Conservation (phyloP, 164 flowering plant species). For the Taxillus chinensis region DNA sequence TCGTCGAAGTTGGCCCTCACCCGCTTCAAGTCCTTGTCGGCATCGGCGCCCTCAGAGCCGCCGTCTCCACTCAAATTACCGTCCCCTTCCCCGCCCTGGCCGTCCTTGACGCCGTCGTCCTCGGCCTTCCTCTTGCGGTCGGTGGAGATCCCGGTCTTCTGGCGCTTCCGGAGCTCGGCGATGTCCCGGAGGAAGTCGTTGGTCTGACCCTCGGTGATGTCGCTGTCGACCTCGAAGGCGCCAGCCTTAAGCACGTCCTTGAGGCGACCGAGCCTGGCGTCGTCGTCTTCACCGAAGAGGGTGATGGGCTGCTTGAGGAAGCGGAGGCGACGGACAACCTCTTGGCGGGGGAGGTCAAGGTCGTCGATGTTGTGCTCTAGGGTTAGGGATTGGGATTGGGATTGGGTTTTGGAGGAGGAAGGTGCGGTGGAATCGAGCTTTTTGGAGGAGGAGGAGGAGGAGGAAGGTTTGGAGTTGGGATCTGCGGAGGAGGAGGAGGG, state of each 20-base stretch:
- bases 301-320: conserved; percentile 88
- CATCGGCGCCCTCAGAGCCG: conserved; percentile 55
- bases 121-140: conserved; percentile 58
- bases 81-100: conserved; percentile 39
- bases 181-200: conserved; percentile 91
- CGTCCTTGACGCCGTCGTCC: conserved; percentile 47
- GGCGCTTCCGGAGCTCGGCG: conserved; percentile 80
- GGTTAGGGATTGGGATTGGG: conserved; percentile 31
- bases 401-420: conserved; percentile 11
- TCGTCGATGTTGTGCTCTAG: conserved; percentile 78
- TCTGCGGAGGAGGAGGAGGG: conserved; percentile 2
- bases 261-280: conserved; percentile 65
- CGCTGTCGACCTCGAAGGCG: conserved; percentile 78
- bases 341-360: conserved; percentile 65
- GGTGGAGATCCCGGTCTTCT: conserved; percentile 72
- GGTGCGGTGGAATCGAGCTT: not conserved
- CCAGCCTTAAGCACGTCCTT: conserved; percentile 71
- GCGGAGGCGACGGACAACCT: conserved; percentile 82
- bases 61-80: conserved; percentile 71
- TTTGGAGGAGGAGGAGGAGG: conserved; percentile 12
- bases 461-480: conserved; percentile 10
- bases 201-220: conserved; percentile 97
- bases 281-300: conserved; percentile 89
- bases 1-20: conserved; percentile 85
- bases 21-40: conserved; percentile 66